These are phyloP conservation scores for Candida parachauliodes DNA, from an alignment of 805 yeast genomes.

Conservation along the genomic window DNA sequence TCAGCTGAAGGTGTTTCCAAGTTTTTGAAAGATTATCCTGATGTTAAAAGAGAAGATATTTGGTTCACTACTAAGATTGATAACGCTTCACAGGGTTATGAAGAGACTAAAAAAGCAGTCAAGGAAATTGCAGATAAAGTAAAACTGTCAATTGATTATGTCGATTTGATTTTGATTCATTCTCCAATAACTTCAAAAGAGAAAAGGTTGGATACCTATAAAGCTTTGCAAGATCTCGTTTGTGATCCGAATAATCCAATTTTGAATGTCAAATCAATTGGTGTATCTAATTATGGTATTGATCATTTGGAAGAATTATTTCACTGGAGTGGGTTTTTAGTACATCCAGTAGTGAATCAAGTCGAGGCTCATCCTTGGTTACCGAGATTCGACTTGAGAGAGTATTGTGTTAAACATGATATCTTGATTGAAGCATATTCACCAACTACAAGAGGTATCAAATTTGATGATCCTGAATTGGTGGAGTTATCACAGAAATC, in stretches of 20 bases:
- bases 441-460: constrained; percentile 67
- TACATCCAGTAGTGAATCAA: constrained; percentile 67
- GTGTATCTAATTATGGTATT: constrained; percentile 72
- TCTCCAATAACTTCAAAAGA: constrained; percentile 44
- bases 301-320: constrained; percentile 59
- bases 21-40: constrained; percentile 47
- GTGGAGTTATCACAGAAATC: constrained; percentile 46
- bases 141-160: constrained; percentile 29
- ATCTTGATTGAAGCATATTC: constrained; percentile 73
- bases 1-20: constrained; percentile 55
- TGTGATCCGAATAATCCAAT: constrained; percentile 31
- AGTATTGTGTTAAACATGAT: constrained; percentile 53
- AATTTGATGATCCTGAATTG: constrained; percentile 53
- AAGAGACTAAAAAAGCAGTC: constrained; percentile 27
- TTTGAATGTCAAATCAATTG: constrained; percentile 62
- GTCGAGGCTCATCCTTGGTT: constrained; percentile 59
- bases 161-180: constrained; percentile 44
- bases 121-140: constrained; percentile 28
- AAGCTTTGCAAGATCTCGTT: constrained; percentile 72
- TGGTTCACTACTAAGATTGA: constrained; percentile 37
- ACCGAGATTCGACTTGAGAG: constrained; percentile 49
- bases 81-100: constrained; percentile 32
- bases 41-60: constrained; percentile 27
- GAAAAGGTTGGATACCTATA: constrained; percentile 59
- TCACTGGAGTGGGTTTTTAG: constrained; percentile 46